Conservation (phyloP, 2,329 filamentous ascomycete species). For the Colletotrichum sp. region DNA sequence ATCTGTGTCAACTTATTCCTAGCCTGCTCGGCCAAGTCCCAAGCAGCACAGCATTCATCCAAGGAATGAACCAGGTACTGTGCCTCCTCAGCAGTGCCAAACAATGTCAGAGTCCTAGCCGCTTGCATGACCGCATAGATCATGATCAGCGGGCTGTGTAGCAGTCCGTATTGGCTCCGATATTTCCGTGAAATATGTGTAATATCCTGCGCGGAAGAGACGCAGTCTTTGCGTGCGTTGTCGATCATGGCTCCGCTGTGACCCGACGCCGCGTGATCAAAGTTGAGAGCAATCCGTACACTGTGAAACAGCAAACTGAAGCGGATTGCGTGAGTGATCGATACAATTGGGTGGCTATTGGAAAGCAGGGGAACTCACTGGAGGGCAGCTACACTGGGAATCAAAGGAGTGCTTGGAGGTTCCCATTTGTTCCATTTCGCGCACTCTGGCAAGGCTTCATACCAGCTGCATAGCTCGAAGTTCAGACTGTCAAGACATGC, state of each 20-base stretch:
- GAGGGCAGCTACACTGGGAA: constrained; percentile 22
- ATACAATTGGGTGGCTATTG: rapidly evolving
- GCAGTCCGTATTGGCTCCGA: constrained; percentile 21
- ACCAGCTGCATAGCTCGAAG: constrained; percentile 24
- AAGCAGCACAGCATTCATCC: neutral
- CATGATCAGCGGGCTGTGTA: neutral
- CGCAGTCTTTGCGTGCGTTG: constrained; percentile 15
- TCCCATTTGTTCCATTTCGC: constrained; percentile 27
- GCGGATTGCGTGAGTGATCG: neutral
- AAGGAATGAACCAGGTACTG: neutral
- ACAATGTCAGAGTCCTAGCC: neutral
- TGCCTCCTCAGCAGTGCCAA: neutral
- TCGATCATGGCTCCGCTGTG: neutral
- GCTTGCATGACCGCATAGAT: neutral
- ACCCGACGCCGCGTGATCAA: constrained; percentile 16
- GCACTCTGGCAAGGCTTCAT: constrained; percentile 21
- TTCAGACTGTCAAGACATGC: constrained; percentile 20
- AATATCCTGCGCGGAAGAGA: constrained; percentile 26
- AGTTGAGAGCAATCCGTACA: constrained; percentile 28
- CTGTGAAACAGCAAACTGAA: constrained; percentile 25
- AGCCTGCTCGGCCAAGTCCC: neutral
- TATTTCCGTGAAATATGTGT: constrained; percentile 24
- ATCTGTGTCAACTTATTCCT: neutral
- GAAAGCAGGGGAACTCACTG: constrained; percentile 17
- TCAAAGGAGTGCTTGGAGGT: constrained; percentile 5